Evolutionary conservation across 345 rosid genomes (phyloP).

Genomic region (Eucalyptus erythrocorys): DNA sequence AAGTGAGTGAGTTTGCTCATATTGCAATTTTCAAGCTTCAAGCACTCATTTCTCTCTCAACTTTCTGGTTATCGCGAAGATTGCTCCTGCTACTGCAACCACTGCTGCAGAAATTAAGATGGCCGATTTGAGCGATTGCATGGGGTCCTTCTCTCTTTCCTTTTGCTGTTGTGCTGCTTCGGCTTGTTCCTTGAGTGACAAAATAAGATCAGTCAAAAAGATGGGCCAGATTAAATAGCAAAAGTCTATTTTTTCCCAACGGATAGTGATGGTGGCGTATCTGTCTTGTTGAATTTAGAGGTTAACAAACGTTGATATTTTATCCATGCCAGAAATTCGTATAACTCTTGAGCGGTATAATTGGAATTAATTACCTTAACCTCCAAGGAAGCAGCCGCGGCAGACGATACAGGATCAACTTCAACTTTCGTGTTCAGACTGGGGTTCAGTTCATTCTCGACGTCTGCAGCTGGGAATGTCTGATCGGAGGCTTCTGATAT

Average conservation of each 20-base stretch:
- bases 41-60: conserved; percentile 29
- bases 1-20: not conserved
- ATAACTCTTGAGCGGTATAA: not conserved
- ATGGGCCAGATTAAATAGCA: not conserved
- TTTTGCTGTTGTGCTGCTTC: not conserved
- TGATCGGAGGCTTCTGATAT: not conserved
- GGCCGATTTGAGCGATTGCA: conserved; percentile 24
- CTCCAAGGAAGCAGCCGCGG: not conserved
- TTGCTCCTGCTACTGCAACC: conserved; percentile 32
- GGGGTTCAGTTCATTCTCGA: not conserved
- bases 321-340: not conserved
- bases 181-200: not conserved
- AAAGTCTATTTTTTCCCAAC: not conserved
- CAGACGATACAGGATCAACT: not conserved
- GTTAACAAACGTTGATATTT: not conserved
- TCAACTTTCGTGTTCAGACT: not conserved
- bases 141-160: not conserved
- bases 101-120: conserved; percentile 31
- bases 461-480: not conserved
- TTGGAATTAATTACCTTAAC: not conserved
- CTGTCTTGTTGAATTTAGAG: not conserved
- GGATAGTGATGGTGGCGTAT: not conserved
- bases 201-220: not conserved
- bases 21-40: not conserved
- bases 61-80: conserved; percentile 33